phyloP scores from a whole-genome alignment of 2,329 filamentous ascomycete genomes.

The Calonectria hawksworthii region DNA sequence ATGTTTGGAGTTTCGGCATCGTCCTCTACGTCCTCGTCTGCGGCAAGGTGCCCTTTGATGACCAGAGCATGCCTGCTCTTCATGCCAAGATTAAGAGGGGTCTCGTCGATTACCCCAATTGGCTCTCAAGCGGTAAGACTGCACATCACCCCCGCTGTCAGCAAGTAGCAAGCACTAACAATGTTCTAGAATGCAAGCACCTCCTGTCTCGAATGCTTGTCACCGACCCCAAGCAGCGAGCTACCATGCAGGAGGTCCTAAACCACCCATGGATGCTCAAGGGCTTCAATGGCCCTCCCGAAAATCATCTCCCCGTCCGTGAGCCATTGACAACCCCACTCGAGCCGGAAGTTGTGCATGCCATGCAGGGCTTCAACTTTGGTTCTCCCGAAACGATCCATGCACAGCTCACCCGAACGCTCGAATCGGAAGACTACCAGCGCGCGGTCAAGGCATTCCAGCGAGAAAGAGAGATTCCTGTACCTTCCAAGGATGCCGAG shows the following conservation, averaged over 20 bases:
- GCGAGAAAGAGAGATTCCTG: conserved; percentile 74
- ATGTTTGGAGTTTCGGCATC: conserved; percentile 99
- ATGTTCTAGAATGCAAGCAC: conserved; percentile 84
- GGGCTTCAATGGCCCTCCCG: conserved; percentile 86
- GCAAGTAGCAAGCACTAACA: conserved; percentile 51
- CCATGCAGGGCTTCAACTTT: conserved; percentile 99
- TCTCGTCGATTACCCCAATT: conserved; percentile 93
- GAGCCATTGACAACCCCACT: conserved; percentile 90
- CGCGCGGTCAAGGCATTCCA: conserved; percentile 80
- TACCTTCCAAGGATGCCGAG: conserved; percentile 75
- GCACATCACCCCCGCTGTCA: neutral
- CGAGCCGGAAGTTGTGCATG: conserved; percentile 85
- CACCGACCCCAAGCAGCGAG: conserved; percentile 89
- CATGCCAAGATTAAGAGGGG: conserved; percentile 99
- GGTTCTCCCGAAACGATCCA: conserved; percentile 88
- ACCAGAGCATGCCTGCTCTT: conserved; percentile 98
- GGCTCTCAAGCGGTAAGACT: conserved; percentile 85
- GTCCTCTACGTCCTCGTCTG: conserved; percentile 97
- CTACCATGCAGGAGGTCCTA: conserved; percentile 92
- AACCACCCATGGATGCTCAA: conserved; percentile 96
- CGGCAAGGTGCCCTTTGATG: conserved; percentile 98
- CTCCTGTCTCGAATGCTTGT: conserved; percentile 96
- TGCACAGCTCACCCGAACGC: conserved; percentile 83
- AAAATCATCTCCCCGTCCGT: conserved; percentile 87
- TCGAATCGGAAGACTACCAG: conserved; percentile 96